Percentiles rank a stretch among this genome's conserved stretches.
Conservation (phyloP, 78 protist species). For the Polysphondylium violaceum region DNA sequence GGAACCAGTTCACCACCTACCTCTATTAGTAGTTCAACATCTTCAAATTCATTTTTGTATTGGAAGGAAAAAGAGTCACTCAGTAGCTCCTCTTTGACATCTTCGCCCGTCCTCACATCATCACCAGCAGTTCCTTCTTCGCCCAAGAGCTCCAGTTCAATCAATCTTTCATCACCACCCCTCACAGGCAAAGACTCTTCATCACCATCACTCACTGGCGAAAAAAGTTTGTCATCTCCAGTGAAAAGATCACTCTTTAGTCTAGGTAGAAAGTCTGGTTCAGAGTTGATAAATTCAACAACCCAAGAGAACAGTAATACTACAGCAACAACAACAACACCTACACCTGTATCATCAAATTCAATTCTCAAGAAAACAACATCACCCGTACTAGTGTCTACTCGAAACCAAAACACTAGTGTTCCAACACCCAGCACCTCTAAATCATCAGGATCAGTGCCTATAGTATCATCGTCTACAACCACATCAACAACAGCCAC, state of each 20-base stretch:
- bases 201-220: background rate
- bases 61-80: constrained; percentile 53
- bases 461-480: background rate
- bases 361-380: too few species aligned
- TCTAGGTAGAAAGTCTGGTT: constrained; percentile 22
- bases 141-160: too few species aligned
- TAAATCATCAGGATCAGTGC: constrained; percentile 32
- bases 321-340: background rate
- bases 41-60: constrained; percentile 56
- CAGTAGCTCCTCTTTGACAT: background rate
- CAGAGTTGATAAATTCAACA: background rate
- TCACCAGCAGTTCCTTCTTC: too few species aligned
- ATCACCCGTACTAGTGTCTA: background rate
- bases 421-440: too few species aligned
- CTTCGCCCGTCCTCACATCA: constrained; percentile 25
- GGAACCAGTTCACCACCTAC: background rate
- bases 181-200: background rate
- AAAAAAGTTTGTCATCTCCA: constrained; percentile 2
- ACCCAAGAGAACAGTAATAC: background rate
- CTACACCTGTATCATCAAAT: background rate
- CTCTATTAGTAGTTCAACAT: background rate
- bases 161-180: too few species aligned
- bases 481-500: too few species aligned
- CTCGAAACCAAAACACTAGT: too few species aligned
- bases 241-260: constrained; percentile 35